phyloP scores from a whole-genome alignment of 352 stramenopile species.

The Globisporangium radiosum region DNA sequence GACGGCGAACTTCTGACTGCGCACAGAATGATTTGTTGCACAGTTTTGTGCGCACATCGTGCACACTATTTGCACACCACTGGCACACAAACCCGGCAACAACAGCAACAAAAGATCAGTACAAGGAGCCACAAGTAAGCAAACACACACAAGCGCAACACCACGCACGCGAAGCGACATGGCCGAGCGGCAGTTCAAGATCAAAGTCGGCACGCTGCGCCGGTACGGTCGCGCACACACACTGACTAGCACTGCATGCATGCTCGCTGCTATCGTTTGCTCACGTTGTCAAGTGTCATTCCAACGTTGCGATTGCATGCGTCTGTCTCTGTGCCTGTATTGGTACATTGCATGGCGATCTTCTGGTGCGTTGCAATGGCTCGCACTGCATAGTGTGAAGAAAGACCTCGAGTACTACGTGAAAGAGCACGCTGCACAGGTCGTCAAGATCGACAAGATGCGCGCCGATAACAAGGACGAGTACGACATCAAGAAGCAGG shows the following conservation, averaged over 20 bases:
- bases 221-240: slow-evolving; percentile 20
- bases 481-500: slow-evolving; percentile 74
- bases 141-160: background rate
- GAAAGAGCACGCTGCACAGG: slow-evolving; percentile 59
- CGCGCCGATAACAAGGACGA: slow-evolving; percentile 48
- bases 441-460: slow-evolving; percentile 59
- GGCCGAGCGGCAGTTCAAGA: slow-evolving; percentile 70
- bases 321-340: too few relatives aligned
- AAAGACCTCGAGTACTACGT: slow-evolving; percentile 81
- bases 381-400: slow-evolving; percentile 38
- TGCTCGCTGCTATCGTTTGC: background rate
- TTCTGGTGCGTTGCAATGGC: too few relatives aligned
- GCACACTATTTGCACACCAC: too few relatives aligned
- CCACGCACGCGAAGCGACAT: slow-evolving; percentile 16
- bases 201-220: slow-evolving; percentile 76
- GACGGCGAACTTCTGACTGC: too few relatives aligned
- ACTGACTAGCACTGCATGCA: background rate
- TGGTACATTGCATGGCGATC: too few relatives aligned
- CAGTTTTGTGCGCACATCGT: too few relatives aligned
- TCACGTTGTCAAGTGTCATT: background rate
- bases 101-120: too few relatives aligned
- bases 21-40: too few relatives aligned
- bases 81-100: too few relatives aligned
- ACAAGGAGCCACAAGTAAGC: background rate
- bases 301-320: too few relatives aligned